Evolutionary conservation across 1,139 yeast species (phyloP), one percentile per base, ranked within the genome.

Genomic region (Candida labiduridarum): DNA sequence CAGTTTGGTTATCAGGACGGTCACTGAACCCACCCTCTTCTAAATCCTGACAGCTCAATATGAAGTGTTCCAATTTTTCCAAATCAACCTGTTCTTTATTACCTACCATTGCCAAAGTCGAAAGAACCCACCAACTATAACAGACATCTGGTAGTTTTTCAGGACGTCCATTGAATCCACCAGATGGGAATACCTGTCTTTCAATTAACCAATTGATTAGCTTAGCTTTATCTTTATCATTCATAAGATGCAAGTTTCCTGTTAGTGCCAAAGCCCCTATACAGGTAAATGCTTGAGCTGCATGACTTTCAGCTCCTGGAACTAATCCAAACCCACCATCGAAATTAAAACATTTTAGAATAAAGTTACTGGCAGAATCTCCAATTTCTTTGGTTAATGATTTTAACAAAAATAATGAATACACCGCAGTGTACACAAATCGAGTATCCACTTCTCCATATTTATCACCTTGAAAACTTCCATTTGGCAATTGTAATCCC

Each of bases 111-210:
- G 89, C 80, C 47, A 94, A 70, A 1, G 94, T 80, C 0, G 96
- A 87, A 41, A 92, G 68, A 6, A 91, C 97, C 99, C 99, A 94
- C 98, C 98, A 95, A 62, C 95, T 85, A 65, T 94, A 94, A 65
- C 99, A 94, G 14, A 89, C 97, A 67, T 94, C 99, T 0, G 98
- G 97, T 25, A 92, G 72, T 65, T 94, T 94, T 56, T 95, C 97
- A 0, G 99, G 99, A 46, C 99, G 80, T 0, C 99, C 99, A 64
- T 94, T 94, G 49, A 94, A 75, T 0, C 99, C 99, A 5, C 99
- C 99, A 25, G 79, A 78, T 3, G 29, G 29, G 29, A 85, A 84
- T 36, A 66, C 80, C 66, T 94, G 99, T 49, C 99, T 74, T 64
- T 94, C 98, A 59, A 94, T 81, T 18, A 94, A 75, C 98, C 99